Conservation (phyloP, 106 monocot species). For the Apostasia ramifera region DNA sequence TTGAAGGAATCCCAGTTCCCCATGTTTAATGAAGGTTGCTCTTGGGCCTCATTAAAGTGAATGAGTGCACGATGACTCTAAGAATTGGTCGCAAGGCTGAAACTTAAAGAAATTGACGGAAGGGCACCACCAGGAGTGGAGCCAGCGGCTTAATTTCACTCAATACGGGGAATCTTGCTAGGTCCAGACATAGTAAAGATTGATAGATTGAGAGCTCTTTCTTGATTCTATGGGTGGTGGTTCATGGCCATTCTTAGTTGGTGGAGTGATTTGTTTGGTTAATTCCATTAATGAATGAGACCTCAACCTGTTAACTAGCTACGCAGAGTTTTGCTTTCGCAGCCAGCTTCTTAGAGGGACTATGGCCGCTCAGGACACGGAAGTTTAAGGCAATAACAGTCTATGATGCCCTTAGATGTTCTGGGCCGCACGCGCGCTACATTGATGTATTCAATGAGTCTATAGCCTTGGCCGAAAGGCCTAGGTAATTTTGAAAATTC, state of each 20-base stretch:
- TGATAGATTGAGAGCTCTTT: slow-evolving; percentile 5
- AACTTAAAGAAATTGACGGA: not conserved
- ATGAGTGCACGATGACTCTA: no score
- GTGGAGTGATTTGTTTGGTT: not conserved
- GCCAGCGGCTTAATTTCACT: slow-evolving; percentile 13
- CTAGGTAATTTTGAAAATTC: not conserved
- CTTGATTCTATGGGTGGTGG: slow-evolving; percentile 18
- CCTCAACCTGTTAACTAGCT: not conserved
- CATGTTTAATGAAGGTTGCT: no score
- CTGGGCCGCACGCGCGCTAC: not conserved
- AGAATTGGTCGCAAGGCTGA: no score
- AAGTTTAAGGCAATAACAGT: slow-evolving; percentile 30
- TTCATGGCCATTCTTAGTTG: slow-evolving; percentile 43
- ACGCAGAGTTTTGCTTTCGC: not conserved
- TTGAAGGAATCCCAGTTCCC: no score
- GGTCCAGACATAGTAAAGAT: slow-evolving; percentile 10
- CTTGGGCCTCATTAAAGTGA: no score
- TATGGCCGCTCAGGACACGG: not conserved
- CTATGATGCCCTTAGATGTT: slow-evolving; percentile 38
- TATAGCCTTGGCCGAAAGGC: not conserved
- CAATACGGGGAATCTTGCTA: slow-evolving; percentile 8
- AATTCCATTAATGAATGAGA: not conserved
- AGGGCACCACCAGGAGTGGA: not conserved
- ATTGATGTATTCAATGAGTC: not conserved
- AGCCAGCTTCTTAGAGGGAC: not conserved